phyloP scores from a whole-genome alignment of 73 alveolate genomes.

The Tetrahymena thermophila region DNA sequence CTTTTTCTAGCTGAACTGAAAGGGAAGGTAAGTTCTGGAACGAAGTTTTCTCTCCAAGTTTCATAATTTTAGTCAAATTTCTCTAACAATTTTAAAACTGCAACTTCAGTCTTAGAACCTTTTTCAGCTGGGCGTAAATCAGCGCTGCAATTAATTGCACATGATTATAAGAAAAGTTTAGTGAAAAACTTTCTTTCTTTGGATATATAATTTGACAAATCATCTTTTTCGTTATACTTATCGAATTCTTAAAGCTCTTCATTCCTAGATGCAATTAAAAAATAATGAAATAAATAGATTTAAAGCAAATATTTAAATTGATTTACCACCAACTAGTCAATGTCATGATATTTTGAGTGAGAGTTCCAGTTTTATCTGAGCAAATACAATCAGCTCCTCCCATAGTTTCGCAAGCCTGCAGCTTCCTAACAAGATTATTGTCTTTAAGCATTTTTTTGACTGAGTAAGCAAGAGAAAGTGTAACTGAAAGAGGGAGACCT shows the following conservation, averaged over 20 bases:
- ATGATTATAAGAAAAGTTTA: conserved; percentile 9
- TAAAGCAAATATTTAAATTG: background rate
- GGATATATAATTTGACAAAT: background rate
- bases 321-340: conserved; percentile 8
- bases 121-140: conserved; percentile 33
- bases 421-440: conserved; percentile 56
- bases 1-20: conserved; percentile 67
- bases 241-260: conserved; percentile 12
- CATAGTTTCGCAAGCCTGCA: conserved; percentile 83
- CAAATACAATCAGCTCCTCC: conserved; percentile 76
- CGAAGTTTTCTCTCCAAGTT: background rate
- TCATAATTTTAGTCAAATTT: conserved; percentile 5
- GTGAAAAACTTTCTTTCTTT: background rate
- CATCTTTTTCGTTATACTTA: background rate
- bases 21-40: conserved; percentile 44
- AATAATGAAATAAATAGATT: background rate
- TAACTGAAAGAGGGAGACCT: conserved; percentile 69
- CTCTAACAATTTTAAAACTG: conserved; percentile 36
- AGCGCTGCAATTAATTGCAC: conserved; percentile 20
- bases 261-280: conserved; percentile 2
- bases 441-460: conserved; percentile 63
- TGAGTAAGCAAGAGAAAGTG: conserved; percentile 57
- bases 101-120: conserved; percentile 65
- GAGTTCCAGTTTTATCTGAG: conserved; percentile 73
- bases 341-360: conserved; percentile 62